These are phyloP conservation scores for Grigorovia humatica DNA, from an alignment of 805 yeast species.

Conservation along the genomic window DNA sequence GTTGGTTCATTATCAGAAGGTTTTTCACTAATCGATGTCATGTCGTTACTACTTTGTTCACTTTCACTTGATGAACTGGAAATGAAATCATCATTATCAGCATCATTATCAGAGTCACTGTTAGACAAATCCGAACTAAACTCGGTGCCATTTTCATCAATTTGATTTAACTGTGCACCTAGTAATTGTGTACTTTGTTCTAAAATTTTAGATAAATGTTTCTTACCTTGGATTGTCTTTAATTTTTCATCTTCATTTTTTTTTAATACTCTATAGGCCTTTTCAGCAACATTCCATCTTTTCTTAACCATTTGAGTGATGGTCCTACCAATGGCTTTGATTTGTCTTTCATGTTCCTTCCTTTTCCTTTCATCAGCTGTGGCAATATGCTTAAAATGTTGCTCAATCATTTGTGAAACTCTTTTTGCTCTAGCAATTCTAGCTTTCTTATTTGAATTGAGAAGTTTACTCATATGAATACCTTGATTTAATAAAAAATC, in stretches of 20 bases:
- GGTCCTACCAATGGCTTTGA: slow-evolving; percentile 62
- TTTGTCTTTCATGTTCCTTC: slow-evolving; percentile 63
- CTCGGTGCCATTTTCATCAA: slow-evolving; percentile 6
- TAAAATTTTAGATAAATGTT: slow-evolving; percentile 75
- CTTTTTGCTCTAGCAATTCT: slow-evolving; percentile 61
- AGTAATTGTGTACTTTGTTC: slow-evolving; percentile 85
- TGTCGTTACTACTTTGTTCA: slow-evolving; percentile 3
- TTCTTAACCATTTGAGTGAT: slow-evolving; percentile 78
- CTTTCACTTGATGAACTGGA: slow-evolving; percentile 11
- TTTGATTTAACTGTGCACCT: slow-evolving; percentile 65
- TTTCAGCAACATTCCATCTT: slow-evolving; percentile 85
- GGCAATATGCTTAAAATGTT: slow-evolving; percentile 71
- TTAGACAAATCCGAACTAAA: slow-evolving; percentile 5
- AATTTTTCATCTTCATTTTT: slow-evolving; percentile 70
- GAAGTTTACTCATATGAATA: slow-evolving; percentile 53
- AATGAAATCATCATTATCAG: slow-evolving; percentile 10
- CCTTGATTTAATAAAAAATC: slow-evolving; percentile 78
- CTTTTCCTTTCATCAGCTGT: slow-evolving; percentile 81
- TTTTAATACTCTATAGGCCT: slow-evolving; percentile 63
- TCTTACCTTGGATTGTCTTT: slow-evolving; percentile 71
- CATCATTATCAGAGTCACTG: neutral
- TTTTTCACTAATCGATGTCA: neutral
- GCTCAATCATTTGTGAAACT: slow-evolving; percentile 73
- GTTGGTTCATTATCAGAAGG: slow-evolving; percentile 13
- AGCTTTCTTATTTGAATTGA: slow-evolving; percentile 52